Base-by-base conservation (phyloP, 148 eudicot genomes). In the Euryodendron excelsum region DNA sequence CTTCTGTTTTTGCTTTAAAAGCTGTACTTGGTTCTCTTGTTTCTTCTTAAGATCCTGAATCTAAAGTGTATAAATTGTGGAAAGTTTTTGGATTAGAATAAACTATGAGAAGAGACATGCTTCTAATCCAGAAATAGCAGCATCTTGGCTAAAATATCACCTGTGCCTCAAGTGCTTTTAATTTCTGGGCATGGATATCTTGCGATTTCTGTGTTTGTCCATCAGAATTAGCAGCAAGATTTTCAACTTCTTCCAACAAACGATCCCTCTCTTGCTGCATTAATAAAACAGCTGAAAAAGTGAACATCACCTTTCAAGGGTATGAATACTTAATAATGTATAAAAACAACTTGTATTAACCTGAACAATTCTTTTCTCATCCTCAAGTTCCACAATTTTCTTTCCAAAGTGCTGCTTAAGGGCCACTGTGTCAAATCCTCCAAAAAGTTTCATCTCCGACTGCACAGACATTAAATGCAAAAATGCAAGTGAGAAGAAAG, bases 161-260 rank as follows among this genome's bases (percentile, higher is more conserved):
- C 82, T 80, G 78, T 14, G 73, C 41, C 66, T 80, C 82, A 28
- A 80, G 82, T 37, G 82, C 39, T 52, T 80, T 75, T 53, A 80
- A 63, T 74, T 66, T 80, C 21, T 74, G 78, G 0, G 48, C 34
- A n/a, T 80, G 69, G n/a, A 10, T 5, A 0, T 53, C 28, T 56
- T 72, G 77, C 72, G 65, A 2, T 50, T 52, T 50, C 37, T 68
- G 71, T 41, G 74, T 47, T 28, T 48, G 56, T 31, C 66, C 74
- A 74, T 80, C 82, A 66, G 74, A 80, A 55, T 52, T 30, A 28
- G 82, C 67, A 27, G 78, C 72, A 39, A 80, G 68, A 30, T 45
- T 75, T 66, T 55, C 59, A 37, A 80, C 41, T 53, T 80, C 78
- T 53, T 68, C 66, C 14, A 53, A n/a, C 78, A 80, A 58, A 27